Percentiles rank a stretch among this genome's conserved stretches.
phyloP scores from a whole-genome alignment of 2,329 filamentous ascomycete genomes.

The Plenodomus biglobosus region DNA sequence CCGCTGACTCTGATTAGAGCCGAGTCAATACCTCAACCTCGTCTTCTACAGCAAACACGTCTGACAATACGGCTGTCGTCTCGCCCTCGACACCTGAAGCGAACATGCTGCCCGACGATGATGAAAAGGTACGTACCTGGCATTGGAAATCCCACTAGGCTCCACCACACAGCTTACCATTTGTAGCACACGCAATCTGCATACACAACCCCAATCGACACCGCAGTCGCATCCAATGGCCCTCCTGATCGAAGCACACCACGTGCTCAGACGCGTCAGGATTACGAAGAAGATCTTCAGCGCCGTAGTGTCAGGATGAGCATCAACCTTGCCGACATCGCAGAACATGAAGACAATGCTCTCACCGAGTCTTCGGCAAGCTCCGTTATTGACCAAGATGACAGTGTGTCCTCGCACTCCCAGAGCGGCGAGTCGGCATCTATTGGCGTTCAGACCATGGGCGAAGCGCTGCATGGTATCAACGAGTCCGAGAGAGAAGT shows the following conservation, averaged over 20 bases:
- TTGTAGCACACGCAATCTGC: conserved; percentile 40
- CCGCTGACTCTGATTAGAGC: conserved; percentile 36
- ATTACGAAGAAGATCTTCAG: conserved; percentile 63
- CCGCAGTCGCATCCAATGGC: conserved; percentile 58
- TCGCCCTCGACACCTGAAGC: conserved; percentile 44
- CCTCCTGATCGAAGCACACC: conserved; percentile 70
- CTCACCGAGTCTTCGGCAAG: conserved; percentile 32
- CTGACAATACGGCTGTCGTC: conserved; percentile 42
- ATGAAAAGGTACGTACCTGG: conserved; percentile 37
- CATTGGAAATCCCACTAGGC: background rate
- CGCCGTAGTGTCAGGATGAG: conserved; percentile 61
- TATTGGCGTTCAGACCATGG: conserved; percentile 44
- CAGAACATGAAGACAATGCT: conserved; percentile 47
- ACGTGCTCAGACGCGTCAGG: conserved; percentile 77
- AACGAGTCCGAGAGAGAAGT: conserved; percentile 65
- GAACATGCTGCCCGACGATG: conserved; percentile 40
- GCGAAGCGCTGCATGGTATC: conserved; percentile 58
- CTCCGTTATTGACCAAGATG: conserved; percentile 39
- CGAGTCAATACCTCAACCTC: conserved; percentile 32
- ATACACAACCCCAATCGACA: conserved; percentile 74
- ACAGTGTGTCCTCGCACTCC: conserved; percentile 35
- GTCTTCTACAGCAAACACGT: conserved; percentile 34
- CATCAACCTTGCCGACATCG: conserved; percentile 69
- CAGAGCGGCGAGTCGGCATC: conserved; percentile 28
- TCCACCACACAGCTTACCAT: conserved; percentile 19